Evolutionary conservation across 2,329 filamentous ascomycete genomes (phyloP).

Genomic region (Trichoderma sp.): DNA sequence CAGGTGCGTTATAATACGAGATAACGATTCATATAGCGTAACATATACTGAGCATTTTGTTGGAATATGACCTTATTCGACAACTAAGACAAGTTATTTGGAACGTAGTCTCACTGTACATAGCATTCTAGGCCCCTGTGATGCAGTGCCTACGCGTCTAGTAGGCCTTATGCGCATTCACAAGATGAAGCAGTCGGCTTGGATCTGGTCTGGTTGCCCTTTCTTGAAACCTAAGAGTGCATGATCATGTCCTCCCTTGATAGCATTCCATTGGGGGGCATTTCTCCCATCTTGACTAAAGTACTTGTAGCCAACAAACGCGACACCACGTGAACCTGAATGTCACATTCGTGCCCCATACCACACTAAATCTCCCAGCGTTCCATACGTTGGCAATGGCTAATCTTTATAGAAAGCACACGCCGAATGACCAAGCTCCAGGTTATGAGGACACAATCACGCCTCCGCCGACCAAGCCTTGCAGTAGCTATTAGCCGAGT

Average conservation of each 20-base stretch:
- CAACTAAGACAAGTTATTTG: too few relatives aligned
- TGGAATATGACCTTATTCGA: too few relatives aligned
- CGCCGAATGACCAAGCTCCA: neutral
- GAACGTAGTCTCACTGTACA: neutral
- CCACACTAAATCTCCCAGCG: neutral
- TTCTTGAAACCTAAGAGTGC: neutral
- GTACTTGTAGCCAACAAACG: too few relatives aligned
- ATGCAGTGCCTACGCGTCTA: neutral
- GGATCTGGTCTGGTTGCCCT: neutral
- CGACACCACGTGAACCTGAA: neutral
- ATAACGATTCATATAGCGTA: too few relatives aligned
- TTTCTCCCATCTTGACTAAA: neutral
- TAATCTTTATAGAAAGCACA: neutral
- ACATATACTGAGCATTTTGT: too few relatives aligned
- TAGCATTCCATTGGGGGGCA: neutral
- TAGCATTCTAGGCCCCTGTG: neutral
- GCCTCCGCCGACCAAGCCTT: neutral
- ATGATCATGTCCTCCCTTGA: neutral
- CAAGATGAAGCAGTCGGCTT: neutral
- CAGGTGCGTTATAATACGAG: too few relatives aligned
- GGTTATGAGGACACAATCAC: neutral
- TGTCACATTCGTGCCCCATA: neutral
- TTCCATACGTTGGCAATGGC: neutral
- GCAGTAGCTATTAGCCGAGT: neutral
- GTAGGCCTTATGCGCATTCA: neutral